Percentiles rank a stretch among this genome's conserved stretches.
phyloP scores from a whole-genome alignment of 1,284 basidiomycete genomes.

The Ceratobasidium sp. region DNA sequence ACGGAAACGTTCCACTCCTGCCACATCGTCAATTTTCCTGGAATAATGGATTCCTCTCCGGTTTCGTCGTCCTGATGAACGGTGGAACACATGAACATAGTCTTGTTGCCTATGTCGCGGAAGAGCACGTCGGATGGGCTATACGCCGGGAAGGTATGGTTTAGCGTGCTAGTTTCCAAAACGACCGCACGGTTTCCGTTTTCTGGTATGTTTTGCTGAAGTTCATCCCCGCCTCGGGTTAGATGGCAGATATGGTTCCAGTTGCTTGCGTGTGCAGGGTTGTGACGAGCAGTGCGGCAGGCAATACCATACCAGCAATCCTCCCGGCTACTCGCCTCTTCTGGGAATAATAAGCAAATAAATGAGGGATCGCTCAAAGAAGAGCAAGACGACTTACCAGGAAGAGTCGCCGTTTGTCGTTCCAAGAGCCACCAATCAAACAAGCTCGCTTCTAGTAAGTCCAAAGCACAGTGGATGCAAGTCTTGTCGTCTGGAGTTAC shows the following conservation, averaged over 20 bases:
- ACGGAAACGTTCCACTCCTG: background rate
- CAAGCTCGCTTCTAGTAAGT: slow-evolving; percentile 30
- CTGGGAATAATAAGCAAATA: background rate
- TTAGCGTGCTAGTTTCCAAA: background rate
- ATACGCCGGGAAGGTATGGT: slow-evolving; percentile 30
- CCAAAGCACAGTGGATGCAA: slow-evolving; percentile 18
- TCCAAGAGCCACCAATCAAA: slow-evolving; percentile 42
- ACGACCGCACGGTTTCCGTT: slow-evolving; percentile 29
- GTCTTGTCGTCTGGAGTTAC: slow-evolving; percentile 27
- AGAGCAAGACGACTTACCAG: background rate
- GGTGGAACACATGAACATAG: slow-evolving; percentile 37
- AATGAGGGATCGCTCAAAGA: background rate
- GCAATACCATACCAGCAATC: slow-evolving; percentile 47
- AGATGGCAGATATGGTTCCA: slow-evolving; percentile 38
- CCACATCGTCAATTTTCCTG: slow-evolving; percentile 37
- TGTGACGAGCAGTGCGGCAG: slow-evolving; percentile 43
- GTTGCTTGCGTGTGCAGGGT: slow-evolving; percentile 40
- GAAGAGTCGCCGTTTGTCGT: slow-evolving; percentile 1
- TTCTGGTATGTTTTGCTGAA: slow-evolving; percentile 10
- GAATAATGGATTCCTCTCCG: slow-evolving; percentile 6
- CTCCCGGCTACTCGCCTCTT: slow-evolving; percentile 4
- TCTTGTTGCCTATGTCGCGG: slow-evolving; percentile 25
- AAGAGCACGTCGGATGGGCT: slow-evolving; percentile 30
- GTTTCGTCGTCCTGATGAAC: slow-evolving; percentile 2
- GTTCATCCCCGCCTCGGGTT: slow-evolving; percentile 1